These are phyloP conservation scores for Aspergillus sp. DNA, from an alignment of 2,329 filamentous ascomycete genomes.

Conservation along the genomic window DNA sequence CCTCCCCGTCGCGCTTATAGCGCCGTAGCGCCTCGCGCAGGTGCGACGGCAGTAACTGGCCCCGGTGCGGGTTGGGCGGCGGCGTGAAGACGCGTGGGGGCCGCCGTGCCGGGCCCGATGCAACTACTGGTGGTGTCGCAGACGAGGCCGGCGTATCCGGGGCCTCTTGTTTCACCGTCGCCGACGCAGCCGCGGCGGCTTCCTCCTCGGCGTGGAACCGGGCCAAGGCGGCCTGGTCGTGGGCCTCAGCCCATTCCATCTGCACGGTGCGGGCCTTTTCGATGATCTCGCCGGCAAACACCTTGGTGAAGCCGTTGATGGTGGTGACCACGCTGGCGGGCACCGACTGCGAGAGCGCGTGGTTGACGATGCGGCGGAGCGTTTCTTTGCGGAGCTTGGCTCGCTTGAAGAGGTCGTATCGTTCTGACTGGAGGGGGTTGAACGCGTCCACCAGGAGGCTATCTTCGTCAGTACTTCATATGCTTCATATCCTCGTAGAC, in stretches of 20 bases:
- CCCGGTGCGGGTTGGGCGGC: constrained; percentile 47
- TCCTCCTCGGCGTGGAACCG: constrained; percentile 56
- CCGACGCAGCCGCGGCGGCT: constrained; percentile 12
- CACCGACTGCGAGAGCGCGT: constrained; percentile 66
- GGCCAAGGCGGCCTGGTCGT: constrained; percentile 53
- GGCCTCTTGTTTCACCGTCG: constrained; percentile 1
- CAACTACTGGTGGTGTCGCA: too few species aligned
- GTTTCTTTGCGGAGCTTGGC: constrained; percentile 51
- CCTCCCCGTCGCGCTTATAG: constrained; percentile 49
- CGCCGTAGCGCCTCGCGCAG: constrained; percentile 50
- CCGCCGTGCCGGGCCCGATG: constrained; percentile 1
- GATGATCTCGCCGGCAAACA: constrained; percentile 65
- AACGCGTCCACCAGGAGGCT: constrained; percentile 49
- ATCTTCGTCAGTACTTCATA: constrained; percentile 6
- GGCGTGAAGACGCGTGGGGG: constrained; percentile 31
- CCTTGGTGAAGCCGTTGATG: constrained; percentile 64
- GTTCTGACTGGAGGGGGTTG: constrained; percentile 46
- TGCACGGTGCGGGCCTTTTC: constrained; percentile 66
- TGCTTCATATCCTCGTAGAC: background rate
- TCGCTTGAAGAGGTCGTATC: constrained; percentile 51
- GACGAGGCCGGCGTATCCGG: constrained; percentile 10
- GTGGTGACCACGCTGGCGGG: constrained; percentile 63
- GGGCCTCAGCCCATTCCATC: constrained; percentile 49
- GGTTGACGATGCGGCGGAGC: constrained; percentile 60
- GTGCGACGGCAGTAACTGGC: constrained; percentile 49